A percentile compares a stretch with the other conserved stretches of the same genome.
Conservation (phyloP, 768 basidiomycete species). For the Cantharellus cinnabarinus region DNA sequence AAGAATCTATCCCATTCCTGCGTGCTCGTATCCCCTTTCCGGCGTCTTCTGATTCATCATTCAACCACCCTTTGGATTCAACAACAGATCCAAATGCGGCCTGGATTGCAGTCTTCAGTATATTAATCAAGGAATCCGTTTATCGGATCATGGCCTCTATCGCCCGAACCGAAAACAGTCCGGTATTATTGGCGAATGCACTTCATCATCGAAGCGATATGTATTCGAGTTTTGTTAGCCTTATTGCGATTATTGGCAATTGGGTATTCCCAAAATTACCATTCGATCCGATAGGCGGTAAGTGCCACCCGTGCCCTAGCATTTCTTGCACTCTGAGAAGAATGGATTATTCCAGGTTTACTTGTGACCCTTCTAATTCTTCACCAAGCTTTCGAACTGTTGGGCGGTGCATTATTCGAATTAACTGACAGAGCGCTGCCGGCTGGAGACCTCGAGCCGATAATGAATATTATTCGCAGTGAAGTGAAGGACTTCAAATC, state of each 20-base stretch:
- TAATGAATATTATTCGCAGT: conserved; percentile 38
- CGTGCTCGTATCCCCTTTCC: conserved; percentile 61
- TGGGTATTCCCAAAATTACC: conserved; percentile 72
- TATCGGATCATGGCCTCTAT: conserved; percentile 78
- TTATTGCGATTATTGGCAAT: conserved; percentile 80
- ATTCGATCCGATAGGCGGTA: conserved; percentile 85
- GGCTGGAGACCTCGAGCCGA: conserved; percentile 26
- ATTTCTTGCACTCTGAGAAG: conserved; percentile 9
- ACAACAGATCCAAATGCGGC: conserved; percentile 79
- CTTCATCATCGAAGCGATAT: conserved; percentile 96
- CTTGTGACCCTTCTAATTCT: conserved; percentile 82
- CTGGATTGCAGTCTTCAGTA: conserved; percentile 77
- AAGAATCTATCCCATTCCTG: conserved; percentile 47
- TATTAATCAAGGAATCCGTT: conserved; percentile 79
- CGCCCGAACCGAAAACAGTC: conserved; percentile 76
- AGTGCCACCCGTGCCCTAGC: conserved; percentile 14
- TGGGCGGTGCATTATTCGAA: conserved; percentile 54
- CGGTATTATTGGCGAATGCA: conserved; percentile 88
- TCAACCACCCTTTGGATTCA: conserved; percentile 15
- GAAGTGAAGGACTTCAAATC: conserved; percentile 22
- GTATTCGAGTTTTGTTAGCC: conserved; percentile 77
- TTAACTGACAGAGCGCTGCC: conserved; percentile 71
- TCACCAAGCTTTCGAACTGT: conserved; percentile 47
- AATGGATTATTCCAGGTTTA: conserved; percentile 30
- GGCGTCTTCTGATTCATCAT: conserved; percentile 44